A percentile compares a stretch with the other conserved stretches of the same genome.
phyloP scores from a whole-genome alignment of 2,329 filamentous ascomycete species.

The Clarireedia hainanense region DNA sequence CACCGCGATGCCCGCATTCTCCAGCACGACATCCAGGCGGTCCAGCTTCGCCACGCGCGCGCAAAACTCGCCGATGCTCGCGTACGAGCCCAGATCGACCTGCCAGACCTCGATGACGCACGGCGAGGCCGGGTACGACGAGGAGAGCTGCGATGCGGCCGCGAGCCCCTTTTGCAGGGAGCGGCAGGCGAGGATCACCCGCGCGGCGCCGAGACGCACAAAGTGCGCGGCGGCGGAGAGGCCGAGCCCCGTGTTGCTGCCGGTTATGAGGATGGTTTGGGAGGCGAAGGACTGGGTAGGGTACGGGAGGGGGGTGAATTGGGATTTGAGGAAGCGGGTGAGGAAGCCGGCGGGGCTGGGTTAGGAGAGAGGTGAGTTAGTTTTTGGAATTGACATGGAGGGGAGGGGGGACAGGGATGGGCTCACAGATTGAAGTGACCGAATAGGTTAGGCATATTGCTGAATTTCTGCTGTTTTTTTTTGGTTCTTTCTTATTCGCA shows the following conservation, averaged over 20 bases:
- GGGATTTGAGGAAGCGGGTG: slow-evolving; percentile 21
- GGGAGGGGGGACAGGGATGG: not conserved
- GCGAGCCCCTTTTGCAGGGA: slow-evolving; percentile 14
- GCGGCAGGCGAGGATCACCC: slow-evolving; percentile 27
- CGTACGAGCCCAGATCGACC: slow-evolving; percentile 41
- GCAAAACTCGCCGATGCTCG: slow-evolving; percentile 39
- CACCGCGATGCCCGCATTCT: slow-evolving; percentile 29
- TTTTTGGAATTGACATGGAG: not conserved
- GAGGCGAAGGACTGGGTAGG: slow-evolving; percentile 17
- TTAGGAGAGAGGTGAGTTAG: not conserved
- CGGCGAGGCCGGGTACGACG: slow-evolving; percentile 7
- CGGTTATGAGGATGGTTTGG: slow-evolving; percentile 39
- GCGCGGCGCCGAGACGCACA: slow-evolving; percentile 14
- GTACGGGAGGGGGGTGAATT: slow-evolving; percentile 22
- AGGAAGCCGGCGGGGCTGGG: slow-evolving; percentile 16
- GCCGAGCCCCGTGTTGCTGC: slow-evolving; percentile 42
- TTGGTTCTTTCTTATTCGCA: not conserved
- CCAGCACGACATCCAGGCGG: slow-evolving; percentile 38
- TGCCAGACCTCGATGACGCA: slow-evolving; percentile 37
- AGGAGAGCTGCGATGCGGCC: slow-evolving; percentile 1
- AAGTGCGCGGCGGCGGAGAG: slow-evolving; percentile 37
- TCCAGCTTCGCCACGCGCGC: slow-evolving; percentile 30
- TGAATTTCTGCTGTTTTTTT: not conserved
- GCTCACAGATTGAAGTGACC: slow-evolving; percentile 17
- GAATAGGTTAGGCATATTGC: slow-evolving; percentile 8